These are phyloP conservation scores for Erythrophleum ivorense DNA, from an alignment of 331 rosid genomes.

Conservation along the genomic window DNA sequence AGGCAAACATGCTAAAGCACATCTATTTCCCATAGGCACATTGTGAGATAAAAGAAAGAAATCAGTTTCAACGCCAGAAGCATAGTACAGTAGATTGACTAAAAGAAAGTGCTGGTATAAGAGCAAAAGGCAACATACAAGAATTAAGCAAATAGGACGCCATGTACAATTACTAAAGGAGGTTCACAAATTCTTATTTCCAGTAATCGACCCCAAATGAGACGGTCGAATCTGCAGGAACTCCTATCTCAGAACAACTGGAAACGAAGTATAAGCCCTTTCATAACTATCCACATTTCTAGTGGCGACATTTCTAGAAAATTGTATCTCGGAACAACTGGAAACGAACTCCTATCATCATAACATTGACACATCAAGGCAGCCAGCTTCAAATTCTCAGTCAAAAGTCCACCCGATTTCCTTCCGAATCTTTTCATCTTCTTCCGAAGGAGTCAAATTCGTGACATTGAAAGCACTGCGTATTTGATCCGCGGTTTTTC, in stretches of 20 bases:
- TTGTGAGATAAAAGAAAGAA: too few species aligned
- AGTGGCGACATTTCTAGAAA: too few species aligned
- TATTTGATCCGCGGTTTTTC: slow-evolving; percentile 41
- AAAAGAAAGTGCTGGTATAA: too few species aligned
- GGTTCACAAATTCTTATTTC: too few species aligned
- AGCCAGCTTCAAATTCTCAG: background rate
- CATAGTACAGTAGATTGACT: background rate
- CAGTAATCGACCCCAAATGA: background rate
- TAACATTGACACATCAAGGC: background rate
- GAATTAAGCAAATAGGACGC: background rate
- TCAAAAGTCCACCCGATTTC: slow-evolving; percentile 36
- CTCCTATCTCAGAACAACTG: background rate
- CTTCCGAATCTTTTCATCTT: slow-evolving; percentile 27
- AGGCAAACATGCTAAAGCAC: too few species aligned
- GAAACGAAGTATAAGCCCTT: background rate
- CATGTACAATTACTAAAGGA: background rate
- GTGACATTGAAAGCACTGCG: slow-evolving; percentile 45
- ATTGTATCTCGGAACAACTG: too few species aligned
- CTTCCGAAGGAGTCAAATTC: slow-evolving; percentile 44
- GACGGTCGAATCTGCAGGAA: background rate
- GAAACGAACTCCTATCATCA: background rate
- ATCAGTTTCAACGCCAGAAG: background rate
- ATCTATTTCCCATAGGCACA: too few species aligned
- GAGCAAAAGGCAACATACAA: background rate
- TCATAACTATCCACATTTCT: background rate